phyloP scores from a whole-genome alignment of 192 early-diverging fungal genomes.

The Podila verticillata region DNA sequence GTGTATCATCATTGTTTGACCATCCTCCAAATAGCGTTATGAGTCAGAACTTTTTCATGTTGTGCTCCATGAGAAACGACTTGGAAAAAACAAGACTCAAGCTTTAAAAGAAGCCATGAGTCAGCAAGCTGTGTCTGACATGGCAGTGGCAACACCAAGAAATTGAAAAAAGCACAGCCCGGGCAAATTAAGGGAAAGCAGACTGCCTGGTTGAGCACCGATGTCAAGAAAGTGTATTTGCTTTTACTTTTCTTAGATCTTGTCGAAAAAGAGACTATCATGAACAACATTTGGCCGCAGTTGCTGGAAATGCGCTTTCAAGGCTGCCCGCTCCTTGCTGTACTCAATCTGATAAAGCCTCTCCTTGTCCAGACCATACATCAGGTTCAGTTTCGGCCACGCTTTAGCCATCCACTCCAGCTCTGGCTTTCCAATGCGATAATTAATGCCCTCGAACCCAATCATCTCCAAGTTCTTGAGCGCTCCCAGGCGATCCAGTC shows the following conservation, averaged over 20 bases:
- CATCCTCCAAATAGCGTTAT: no score
- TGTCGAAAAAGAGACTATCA: neutral
- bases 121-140: no score
- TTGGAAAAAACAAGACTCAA: no score
- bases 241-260: neutral
- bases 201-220: no score
- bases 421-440: neutral
- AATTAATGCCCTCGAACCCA: conserved; percentile 8
- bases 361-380: conserved; percentile 9
- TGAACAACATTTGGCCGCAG: neutral
- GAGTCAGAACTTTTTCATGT: no score
- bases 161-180: no score
- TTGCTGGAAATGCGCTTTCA: no score
- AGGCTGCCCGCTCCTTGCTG: neutral
- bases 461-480: conserved; percentile 8
- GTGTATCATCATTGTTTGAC: no score
- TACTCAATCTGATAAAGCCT: neutral
- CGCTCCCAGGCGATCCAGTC: neutral
- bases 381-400: conserved; percentile 3
- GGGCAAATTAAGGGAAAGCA: no score
- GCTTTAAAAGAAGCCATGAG: no score
- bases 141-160: no score
- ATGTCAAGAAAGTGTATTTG: neutral
- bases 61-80: no score
- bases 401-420: conserved; percentile 8